Percentiles rank a stretch among this genome's conserved stretches.
phyloP scores from a whole-genome alignment of 306 rosid genomes.

The Dicorynia guianensis region DNA sequence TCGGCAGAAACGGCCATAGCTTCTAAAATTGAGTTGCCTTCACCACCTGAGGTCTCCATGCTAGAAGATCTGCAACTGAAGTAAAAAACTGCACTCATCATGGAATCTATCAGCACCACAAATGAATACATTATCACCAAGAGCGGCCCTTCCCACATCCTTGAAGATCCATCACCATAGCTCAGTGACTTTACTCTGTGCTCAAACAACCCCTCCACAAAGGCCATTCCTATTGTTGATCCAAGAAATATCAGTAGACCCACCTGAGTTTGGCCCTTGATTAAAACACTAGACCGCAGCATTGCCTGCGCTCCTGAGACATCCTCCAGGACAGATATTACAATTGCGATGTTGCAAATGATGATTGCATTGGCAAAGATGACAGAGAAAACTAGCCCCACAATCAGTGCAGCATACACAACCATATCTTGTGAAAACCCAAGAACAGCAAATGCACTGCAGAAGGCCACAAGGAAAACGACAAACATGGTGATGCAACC shows the following conservation, averaged over 20 bases:
- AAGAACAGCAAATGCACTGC: constrained; percentile 65
- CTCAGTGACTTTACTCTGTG: constrained; percentile 93
- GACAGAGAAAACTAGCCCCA: constrained; percentile 74
- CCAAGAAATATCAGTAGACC: constrained; percentile 86
- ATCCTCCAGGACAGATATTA: constrained; percentile 87
- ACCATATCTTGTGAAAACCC: constrained; percentile 59
- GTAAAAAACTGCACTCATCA: constrained; percentile 89
- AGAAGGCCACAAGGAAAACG: constrained; percentile 72
- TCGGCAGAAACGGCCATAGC: constrained; percentile 62
- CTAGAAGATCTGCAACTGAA: constrained; percentile 70
- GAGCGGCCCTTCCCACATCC: constrained; percentile 98
- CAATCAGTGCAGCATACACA: constrained; percentile 69
- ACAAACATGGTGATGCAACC: constrained; percentile 78
- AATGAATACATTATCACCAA: constrained; percentile 94
- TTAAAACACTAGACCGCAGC: constrained; percentile 70
- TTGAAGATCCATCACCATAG: constrained; percentile 97
- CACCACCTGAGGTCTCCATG: constrained; percentile 50
- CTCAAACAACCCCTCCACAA: constrained; percentile 93
- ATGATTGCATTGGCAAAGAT: constrained; percentile 86
- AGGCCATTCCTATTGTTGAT: constrained; percentile 86
- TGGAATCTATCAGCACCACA: constrained; percentile 84
- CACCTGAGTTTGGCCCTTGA: constrained; percentile 92
- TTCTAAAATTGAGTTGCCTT: constrained; percentile 60
- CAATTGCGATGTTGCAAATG: constrained; percentile 78
- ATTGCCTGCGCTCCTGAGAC: constrained; percentile 92